These are phyloP conservation scores for Arbutus unedo DNA, from an alignment of 148 eudicot genomes.

Conservation along the genomic window DNA sequence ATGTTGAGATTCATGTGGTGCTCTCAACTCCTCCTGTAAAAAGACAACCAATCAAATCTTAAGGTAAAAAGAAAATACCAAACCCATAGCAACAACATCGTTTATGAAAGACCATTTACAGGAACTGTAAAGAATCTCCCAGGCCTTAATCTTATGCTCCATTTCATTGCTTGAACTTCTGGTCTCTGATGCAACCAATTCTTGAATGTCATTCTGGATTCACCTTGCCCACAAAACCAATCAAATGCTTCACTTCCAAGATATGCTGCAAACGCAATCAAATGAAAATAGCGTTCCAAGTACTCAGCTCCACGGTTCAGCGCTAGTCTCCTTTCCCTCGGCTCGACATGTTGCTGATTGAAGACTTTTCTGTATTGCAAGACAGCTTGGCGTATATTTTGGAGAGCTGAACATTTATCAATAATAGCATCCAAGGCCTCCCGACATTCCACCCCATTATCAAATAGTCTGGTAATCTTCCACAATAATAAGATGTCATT, in stretches of 20 bases:
- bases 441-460: conserved; percentile 91
- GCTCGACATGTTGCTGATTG: conserved; percentile 87
- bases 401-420: conserved; percentile 94
- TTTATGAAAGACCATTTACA: conserved; percentile 41
- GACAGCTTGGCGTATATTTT: conserved; percentile 93
- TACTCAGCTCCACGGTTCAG: conserved; percentile 94
- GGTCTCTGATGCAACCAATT: conserved; percentile 87
- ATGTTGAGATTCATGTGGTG: conserved; percentile 84
- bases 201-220: conserved; percentile 74
- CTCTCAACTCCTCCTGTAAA: conserved; percentile 75
- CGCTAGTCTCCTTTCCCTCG: conserved; percentile 86
- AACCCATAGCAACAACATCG: conserved; percentile 5
- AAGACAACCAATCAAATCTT: conserved; percentile 18
- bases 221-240: conserved; percentile 79
- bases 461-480: conserved; percentile 96
- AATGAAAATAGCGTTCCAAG: conserved; percentile 89
- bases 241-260: conserved; percentile 96
- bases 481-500: conserved; percentile 86
- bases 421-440: conserved; percentile 90
- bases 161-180: conserved; percentile 97
- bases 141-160: conserved; percentile 93
- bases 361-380: conserved; percentile 68
- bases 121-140: conserved; percentile 93
- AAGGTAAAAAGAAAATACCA: not conserved
- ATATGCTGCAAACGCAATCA: conserved; percentile 95